Percentiles rank a stretch among this genome's conserved stretches.
These are phyloP conservation scores for Xylaria acuta DNA, from an alignment of 495 filamentous ascomycete species.

Conservation along the genomic window DNA sequence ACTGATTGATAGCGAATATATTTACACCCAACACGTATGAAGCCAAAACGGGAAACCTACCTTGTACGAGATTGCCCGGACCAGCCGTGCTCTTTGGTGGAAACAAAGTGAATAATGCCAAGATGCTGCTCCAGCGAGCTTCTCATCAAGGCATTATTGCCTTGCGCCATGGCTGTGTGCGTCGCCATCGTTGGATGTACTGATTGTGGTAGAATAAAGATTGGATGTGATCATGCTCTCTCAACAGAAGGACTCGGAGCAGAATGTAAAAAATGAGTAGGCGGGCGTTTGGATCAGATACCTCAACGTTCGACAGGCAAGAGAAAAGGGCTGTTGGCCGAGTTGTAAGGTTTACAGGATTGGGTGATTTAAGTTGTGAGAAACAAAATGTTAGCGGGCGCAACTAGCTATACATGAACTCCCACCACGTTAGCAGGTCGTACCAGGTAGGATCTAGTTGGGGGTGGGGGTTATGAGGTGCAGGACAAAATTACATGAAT, in stretches of 20 bases:
- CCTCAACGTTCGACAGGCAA: not conserved
- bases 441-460: too few species aligned
- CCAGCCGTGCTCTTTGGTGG: slow-evolving; percentile 35
- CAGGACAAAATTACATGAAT: slow-evolving; percentile 9
- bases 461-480: not conserved
- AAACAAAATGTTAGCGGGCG: not conserved
- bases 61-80: slow-evolving; percentile 38
- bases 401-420: not conserved
- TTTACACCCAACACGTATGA: too few species aligned
- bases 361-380: not conserved
- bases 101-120: slow-evolving; percentile 38
- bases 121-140: slow-evolving; percentile 37
- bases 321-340: too few species aligned
- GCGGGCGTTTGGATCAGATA: not conserved
- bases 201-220: not conserved
- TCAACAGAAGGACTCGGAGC: not conserved
- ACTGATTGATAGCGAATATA: not conserved
- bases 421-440: too few species aligned
- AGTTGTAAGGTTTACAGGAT: not conserved
- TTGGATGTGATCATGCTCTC: not conserved
- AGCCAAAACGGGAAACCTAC: slow-evolving; percentile 21
- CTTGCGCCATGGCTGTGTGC: slow-evolving; percentile 43
- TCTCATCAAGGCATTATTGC: slow-evolving; percentile 39
- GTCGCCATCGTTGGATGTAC: slow-evolving; percentile 33
- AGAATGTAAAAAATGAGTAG: not conserved